These are phyloP conservation scores for Salvia miltiorrhiza DNA, from an alignment of 257 asterid genomes.

Conservation along the genomic window DNA sequence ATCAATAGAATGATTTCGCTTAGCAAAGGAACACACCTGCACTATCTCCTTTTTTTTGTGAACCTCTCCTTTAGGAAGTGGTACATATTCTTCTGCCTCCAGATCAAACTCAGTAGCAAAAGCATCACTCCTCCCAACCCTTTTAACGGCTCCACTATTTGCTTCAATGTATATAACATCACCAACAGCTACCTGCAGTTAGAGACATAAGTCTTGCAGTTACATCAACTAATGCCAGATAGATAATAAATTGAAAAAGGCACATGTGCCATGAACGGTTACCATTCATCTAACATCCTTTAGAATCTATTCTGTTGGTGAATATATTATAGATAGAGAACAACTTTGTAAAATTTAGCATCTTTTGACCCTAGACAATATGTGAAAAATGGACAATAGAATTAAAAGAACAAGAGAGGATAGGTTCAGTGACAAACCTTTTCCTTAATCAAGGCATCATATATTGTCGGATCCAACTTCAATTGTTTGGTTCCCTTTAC, in stretches of 20 bases:
- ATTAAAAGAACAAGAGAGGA: not conserved
- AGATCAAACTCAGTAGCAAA: slow-evolving; percentile 98
- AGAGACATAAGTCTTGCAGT: slow-evolving; percentile 15
- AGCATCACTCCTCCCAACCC: slow-evolving; percentile 97
- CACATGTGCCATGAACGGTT: not conserved
- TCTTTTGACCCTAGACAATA: not conserved
- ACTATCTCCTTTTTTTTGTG: slow-evolving; percentile 97
- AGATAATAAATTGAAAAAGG: not conserved
- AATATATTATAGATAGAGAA: not conserved
- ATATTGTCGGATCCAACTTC: slow-evolving; percentile 93
- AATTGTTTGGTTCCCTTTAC: slow-evolving; percentile 93
- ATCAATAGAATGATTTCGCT: not conserved
- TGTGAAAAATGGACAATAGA: not conserved
- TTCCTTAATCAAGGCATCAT: slow-evolving; percentile 91
- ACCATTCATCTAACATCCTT: not conserved
- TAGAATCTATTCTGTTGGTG: not conserved
- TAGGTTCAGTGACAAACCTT: slow-evolving; percentile 40
- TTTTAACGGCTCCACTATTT: slow-evolving; percentile 95
- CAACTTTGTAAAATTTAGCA: not conserved
- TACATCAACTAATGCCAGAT: not conserved
- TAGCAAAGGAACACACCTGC: slow-evolving; percentile 49
- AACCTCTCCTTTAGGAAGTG: slow-evolving; percentile 98
- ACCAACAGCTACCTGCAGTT: slow-evolving; percentile 91
- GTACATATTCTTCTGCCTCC: slow-evolving; percentile 98
- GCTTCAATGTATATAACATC: slow-evolving; percentile 94